Conservation (phyloP, 23 red algal genomes). For the Gracilaria gracilis region DNA sequence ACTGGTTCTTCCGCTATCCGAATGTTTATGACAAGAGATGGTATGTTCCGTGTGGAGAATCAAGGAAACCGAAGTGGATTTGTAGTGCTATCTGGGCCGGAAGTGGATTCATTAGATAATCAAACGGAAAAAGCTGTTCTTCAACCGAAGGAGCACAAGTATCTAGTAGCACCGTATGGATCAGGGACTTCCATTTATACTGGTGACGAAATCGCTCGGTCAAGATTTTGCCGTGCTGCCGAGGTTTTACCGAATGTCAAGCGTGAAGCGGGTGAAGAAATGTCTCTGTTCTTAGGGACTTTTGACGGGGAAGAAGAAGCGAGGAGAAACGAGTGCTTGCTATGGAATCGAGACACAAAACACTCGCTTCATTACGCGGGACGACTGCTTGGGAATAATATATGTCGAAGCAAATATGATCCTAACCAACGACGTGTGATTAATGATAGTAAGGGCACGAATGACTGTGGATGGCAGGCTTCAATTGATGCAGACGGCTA, state of each 20-base stretch:
- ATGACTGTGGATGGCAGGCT: slow-evolving; percentile 44
- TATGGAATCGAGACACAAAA: slow-evolving; percentile 15
- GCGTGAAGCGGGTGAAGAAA: slow-evolving; percentile 11
- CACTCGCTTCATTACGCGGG: slow-evolving; percentile 56
- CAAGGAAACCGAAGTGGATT: slow-evolving; percentile 51
- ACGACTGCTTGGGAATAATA: slow-evolving; percentile 24
- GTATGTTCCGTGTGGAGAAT: slow-evolving; percentile 38
- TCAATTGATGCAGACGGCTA: slow-evolving; percentile 41
- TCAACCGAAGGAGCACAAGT: slow-evolving; percentile 7
- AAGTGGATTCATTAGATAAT: slow-evolving; percentile 3
- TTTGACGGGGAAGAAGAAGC: slow-evolving; percentile 39
- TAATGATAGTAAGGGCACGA: slow-evolving; percentile 4
- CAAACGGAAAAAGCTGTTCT: slow-evolving; percentile 24
- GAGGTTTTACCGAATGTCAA: background rate
- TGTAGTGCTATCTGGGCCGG: slow-evolving; percentile 54
- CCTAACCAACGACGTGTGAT: background rate
- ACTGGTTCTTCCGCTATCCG: slow-evolving; percentile 44
- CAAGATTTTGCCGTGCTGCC: slow-evolving; percentile 37
- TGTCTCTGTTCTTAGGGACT: slow-evolving; percentile 14
- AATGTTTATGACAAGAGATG: background rate
- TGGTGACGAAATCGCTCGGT: slow-evolving; percentile 67
- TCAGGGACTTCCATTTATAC: slow-evolving; percentile 54
- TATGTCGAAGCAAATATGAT: slow-evolving; percentile 23
- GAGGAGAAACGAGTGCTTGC: slow-evolving; percentile 5
- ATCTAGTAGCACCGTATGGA: slow-evolving; percentile 39